Conservation (phyloP, 768 basidiomycete species). For the Pleurotus tuber-regium region DNA sequence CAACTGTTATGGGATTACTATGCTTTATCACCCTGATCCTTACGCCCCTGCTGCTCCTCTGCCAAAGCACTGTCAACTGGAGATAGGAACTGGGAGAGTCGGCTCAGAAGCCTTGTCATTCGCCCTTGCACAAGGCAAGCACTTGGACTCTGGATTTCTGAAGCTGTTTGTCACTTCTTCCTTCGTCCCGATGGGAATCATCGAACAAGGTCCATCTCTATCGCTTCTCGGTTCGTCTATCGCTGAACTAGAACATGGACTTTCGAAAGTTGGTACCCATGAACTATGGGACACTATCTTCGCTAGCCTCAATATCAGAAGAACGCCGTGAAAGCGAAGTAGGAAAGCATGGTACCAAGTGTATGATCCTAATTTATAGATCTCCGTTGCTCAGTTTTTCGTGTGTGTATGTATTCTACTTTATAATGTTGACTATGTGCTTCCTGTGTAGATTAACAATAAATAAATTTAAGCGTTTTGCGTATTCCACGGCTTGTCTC, state of each 20-base stretch:
- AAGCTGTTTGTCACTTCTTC: slow-evolving; percentile 57
- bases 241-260: neutral
- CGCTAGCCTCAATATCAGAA: slow-evolving; percentile 24
- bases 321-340: slow-evolving; percentile 6
- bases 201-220: slow-evolving; percentile 39
- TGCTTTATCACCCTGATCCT: slow-evolving; percentile 52
- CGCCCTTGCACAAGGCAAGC: slow-evolving; percentile 31
- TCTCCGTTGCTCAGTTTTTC: too few relatives aligned
- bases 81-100: slow-evolving; percentile 40
- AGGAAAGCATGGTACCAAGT: too few relatives aligned
- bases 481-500: too few relatives aligned
- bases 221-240: neutral
- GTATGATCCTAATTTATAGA: too few relatives aligned
- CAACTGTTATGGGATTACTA: slow-evolving; percentile 48
- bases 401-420: too few relatives aligned
- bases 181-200: slow-evolving; percentile 44
- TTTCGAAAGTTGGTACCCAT: neutral
- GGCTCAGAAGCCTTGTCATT: slow-evolving; percentile 50
- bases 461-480: too few relatives aligned
- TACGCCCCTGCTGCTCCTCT: slow-evolving; percentile 39
- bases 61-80: slow-evolving; percentile 32
- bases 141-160: slow-evolving; percentile 47
- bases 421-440: too few relatives aligned
- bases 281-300: slow-evolving; percentile 32
- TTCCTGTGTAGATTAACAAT: too few relatives aligned